Evolutionary conservation across 371 early-diverging fungal genomes (phyloP).

Genomic region (Apophysomyces elegans): DNA sequence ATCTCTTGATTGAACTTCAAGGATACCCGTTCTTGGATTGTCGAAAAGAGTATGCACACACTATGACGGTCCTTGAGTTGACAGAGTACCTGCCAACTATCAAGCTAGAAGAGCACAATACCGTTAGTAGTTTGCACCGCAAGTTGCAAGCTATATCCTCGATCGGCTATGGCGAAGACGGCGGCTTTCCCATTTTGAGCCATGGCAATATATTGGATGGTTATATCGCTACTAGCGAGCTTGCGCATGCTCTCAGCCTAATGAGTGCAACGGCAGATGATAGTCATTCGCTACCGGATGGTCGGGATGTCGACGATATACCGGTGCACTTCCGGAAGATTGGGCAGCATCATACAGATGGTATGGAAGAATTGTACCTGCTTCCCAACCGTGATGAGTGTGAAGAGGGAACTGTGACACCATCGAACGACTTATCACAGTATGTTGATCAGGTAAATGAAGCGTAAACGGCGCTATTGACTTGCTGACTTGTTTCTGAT

Average conservation of each 20-base stretch:
- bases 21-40: constrained; percentile 89
- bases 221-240: constrained; percentile 83
- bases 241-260: constrained; percentile 73
- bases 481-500: background rate
- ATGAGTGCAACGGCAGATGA: constrained; percentile 34
- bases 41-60: constrained; percentile 74
- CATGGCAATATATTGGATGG: constrained; percentile 72
- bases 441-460: constrained; percentile 72
- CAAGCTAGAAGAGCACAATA: constrained; percentile 62
- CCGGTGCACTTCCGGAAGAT: constrained; percentile 34
- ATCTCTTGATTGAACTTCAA: constrained; percentile 75
- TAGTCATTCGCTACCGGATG: constrained; percentile 36
- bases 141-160: constrained; percentile 57
- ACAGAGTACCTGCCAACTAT: constrained; percentile 59
- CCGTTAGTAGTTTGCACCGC: constrained; percentile 58
- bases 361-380: background rate
- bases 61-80: constrained; percentile 53
- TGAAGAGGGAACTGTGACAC: background rate
- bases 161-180: constrained; percentile 70
- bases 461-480: background rate
- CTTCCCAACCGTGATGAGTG: background rate
- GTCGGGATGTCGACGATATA: constrained; percentile 34
- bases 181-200: constrained; percentile 89
- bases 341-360: constrained; percentile 5
- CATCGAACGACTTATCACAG: constrained; percentile 66